phyloP scores from a whole-genome alignment of 768 basidiomycete genomes.

The Termitomyces sp. region DNA sequence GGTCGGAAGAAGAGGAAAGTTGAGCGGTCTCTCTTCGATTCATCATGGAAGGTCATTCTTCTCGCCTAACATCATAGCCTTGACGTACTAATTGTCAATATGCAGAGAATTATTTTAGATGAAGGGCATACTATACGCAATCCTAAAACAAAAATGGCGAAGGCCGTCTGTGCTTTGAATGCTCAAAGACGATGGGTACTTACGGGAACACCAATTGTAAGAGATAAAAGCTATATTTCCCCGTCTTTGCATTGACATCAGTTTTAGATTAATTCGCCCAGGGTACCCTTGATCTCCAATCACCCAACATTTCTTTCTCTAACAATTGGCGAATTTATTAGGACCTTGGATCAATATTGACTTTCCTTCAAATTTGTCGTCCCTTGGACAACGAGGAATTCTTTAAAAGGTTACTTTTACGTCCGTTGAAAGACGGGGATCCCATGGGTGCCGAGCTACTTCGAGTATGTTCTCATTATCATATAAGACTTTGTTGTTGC shows the following conservation, averaged over 20 bases:
- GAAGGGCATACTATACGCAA: slow-evolving; percentile 90
- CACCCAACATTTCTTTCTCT: not conserved
- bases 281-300: slow-evolving; percentile 29
- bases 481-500: slow-evolving; percentile 3
- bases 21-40: slow-evolving; percentile 52
- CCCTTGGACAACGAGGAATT: slow-evolving; percentile 82
- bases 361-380: slow-evolving; percentile 79
- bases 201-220: slow-evolving; percentile 85
- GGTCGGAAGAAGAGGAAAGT: slow-evolving; percentile 59
- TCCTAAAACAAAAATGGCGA: slow-evolving; percentile 78
- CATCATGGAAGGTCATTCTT: slow-evolving; percentile 71
- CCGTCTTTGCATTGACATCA: not conserved
- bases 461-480: slow-evolving; percentile 39
- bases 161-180: slow-evolving; percentile 53
- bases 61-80: not conserved
- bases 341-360: slow-evolving; percentile 85
- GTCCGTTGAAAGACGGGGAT: slow-evolving; percentile 69
- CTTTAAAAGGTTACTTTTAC: slow-evolving; percentile 72
- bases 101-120: slow-evolving; percentile 73
- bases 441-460: slow-evolving; percentile 65
- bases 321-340: slow-evolving; percentile 18
- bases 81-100: not conserved
- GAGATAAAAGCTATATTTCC: slow-evolving; percentile 18
- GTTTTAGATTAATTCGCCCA: slow-evolving; percentile 71
- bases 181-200: slow-evolving; percentile 78